A percentile compares a stretch with the other conserved stretches of the same genome.
Evolutionary conservation across 805 yeast species (phyloP).

Genomic region (Torulaspora indica): DNA sequence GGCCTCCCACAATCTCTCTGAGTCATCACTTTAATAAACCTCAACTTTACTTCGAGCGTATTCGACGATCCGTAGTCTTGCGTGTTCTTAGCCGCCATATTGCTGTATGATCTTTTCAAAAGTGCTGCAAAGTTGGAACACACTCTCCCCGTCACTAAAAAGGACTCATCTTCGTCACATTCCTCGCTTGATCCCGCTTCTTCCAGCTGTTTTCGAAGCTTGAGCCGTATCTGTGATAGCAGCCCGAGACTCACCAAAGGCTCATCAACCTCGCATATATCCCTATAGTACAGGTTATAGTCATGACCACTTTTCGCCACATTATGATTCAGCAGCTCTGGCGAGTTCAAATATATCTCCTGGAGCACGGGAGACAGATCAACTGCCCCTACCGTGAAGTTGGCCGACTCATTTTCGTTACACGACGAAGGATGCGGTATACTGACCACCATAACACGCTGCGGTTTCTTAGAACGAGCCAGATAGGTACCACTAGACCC

Average conservation of each 20-base stretch:
- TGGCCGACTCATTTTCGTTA: conserved; percentile 12
- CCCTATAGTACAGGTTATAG: conserved; percentile 35
- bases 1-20: conserved; percentile 11
- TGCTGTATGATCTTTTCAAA: conserved; percentile 28
- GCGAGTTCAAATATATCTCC: conserved; percentile 33
- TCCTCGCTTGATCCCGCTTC: conserved; percentile 18
- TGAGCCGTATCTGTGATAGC: conserved; percentile 31
- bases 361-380: conserved; percentile 25
- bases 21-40: conserved; percentile 29
- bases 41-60: conserved; percentile 34
- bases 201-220: conserved; percentile 11
- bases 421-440: conserved; percentile 24
- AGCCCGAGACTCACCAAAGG: conserved; percentile 37
- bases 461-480: conserved; percentile 31
- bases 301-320: conserved; percentile 20
- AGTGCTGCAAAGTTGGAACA: conserved; percentile 36
- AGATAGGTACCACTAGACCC: conserved; percentile 29
- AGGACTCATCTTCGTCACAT: conserved; percentile 21
- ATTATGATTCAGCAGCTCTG: conserved; percentile 31
- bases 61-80: conserved; percentile 17
- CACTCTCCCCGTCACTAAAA: conserved; percentile 35
- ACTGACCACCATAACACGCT: conserved; percentile 26
- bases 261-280: conserved; percentile 35
- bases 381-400: conserved; percentile 32
- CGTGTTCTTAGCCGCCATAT: conserved; percentile 15